These are phyloP conservation scores for Begonia fuchsioides DNA, from an alignment of 306 rosid species.

Conservation along the genomic window DNA sequence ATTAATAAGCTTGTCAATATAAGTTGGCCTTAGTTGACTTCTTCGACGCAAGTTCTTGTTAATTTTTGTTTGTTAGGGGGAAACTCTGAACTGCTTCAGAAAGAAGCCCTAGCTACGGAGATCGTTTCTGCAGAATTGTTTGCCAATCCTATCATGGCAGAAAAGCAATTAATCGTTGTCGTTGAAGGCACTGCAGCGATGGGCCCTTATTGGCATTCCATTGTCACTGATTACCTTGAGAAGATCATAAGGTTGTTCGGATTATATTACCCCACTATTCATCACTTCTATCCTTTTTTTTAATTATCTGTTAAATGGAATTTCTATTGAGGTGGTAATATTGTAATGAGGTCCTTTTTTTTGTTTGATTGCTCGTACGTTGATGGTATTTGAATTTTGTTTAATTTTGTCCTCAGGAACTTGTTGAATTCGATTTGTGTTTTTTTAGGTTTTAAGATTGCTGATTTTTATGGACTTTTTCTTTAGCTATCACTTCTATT, in stretches of 20 bases:
- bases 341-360: not conserved
- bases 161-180: conserved; percentile 60
- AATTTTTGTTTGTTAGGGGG: too few relatives aligned
- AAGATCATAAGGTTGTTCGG: conserved; percentile 53
- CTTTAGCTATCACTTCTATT: too few relatives aligned
- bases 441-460: too few relatives aligned
- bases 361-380: conserved; percentile 4
- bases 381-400: not conserved
- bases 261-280: not conserved
- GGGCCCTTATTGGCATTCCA: conserved; percentile 65
- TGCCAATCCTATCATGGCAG: conserved; percentile 31
- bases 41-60: too few relatives aligned
- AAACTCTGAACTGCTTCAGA: too few relatives aligned
- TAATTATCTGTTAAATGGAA: not conserved
- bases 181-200: conserved; percentile 80
- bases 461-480: too few relatives aligned
- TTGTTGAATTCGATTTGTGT: too few relatives aligned
- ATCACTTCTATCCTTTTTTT: not conserved
- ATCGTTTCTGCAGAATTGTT: not conserved
- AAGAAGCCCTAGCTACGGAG: too few relatives aligned
- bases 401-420: not conserved
- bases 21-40: too few relatives aligned
- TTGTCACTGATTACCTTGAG: conserved; percentile 53
- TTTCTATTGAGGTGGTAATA: conserved; percentile 2
- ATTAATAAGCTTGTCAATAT: too few relatives aligned